A percentile compares a stretch with the other conserved stretches of the same genome.
phyloP scores from a whole-genome alignment of 257 asterid genomes.

The Salvia miltiorrhiza region DNA sequence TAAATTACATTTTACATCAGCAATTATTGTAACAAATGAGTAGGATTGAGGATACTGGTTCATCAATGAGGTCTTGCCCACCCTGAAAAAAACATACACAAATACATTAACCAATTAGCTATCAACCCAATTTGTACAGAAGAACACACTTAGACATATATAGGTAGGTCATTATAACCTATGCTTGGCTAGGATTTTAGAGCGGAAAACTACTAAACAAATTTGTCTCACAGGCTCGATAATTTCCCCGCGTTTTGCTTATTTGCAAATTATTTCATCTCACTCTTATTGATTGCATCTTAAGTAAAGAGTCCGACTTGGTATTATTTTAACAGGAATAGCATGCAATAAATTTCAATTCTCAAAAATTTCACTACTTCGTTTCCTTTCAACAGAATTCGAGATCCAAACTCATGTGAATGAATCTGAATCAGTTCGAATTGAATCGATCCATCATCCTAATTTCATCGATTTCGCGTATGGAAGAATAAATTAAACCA shows the following conservation, averaged over 20 bases:
- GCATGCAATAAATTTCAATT: constrained; percentile 4
- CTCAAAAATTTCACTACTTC: neutral
- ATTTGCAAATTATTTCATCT: neutral
- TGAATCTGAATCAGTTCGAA: constrained; percentile 4
- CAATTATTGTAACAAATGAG: neutral
- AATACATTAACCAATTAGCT: neutral
- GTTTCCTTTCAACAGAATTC: neutral
- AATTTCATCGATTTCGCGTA: neutral
- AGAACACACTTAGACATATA: neutral
- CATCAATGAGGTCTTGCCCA: constrained; percentile 98
- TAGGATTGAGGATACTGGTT: constrained; percentile 76
- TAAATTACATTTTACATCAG: neutral
- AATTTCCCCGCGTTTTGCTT: neutral
- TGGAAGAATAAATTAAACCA: neutral
- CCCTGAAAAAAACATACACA: constrained; percentile 57
- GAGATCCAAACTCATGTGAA: constrained; percentile 15
- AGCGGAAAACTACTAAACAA: too few relatives aligned
- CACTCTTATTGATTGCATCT: neutral
- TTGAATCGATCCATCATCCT: constrained; percentile 5
- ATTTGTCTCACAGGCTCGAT: neutral
- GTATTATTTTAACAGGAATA: neutral
- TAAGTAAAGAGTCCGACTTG: neutral
- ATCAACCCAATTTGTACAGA: neutral
- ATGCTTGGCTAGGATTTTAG: too few relatives aligned
- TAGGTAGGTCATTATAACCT: too few relatives aligned